Evolutionary conservation across 2,329 filamentous ascomycete species (phyloP), one percentile per base, ranked within the genome.

Genomic region (Talaromyces marneffei): DNA sequence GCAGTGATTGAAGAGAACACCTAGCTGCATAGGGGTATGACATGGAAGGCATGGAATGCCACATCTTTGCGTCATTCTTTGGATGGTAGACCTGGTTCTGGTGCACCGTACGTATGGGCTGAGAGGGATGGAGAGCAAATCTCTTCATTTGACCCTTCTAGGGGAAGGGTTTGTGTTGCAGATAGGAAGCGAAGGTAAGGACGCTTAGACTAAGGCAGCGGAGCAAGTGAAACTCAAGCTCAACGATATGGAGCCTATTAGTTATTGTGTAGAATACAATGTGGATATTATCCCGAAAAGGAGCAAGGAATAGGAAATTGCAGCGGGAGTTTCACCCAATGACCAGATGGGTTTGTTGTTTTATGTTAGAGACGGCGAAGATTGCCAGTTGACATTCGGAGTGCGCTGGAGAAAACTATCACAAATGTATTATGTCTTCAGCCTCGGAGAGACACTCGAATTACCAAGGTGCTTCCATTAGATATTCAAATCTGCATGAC

Each of bases 341-440:
- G 60, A 33, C 60, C 55, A 14, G 55, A 62, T 54, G 54, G 60
- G 23, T 62, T 44, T 33, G 20, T 62, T 29, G 55, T 46, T 18
- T n/a, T n/a, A n/a, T n/a, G n/a, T n/a, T 62, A 55, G 60, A 62
- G 60, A 40, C 54, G 58, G 18, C 54, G 60, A 33, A 53, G 46
- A 27, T 9, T 42, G 7, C 55, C 55, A 16, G 27, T 7, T 40
- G 20, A 37, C 23, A 27, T 40, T 1, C 39, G 18, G 8, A 7
- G 31, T 27, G 25, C n/a, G 18, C 37, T 61, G 35, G 54, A 61
- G 5, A 14, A 31, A 20, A 29, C 23, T 25, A 52, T 61, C 9
- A 57, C 27, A 18, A 2, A 18, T 4, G 27, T 62, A 9, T 23
- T 62, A 37, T 57, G 60, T 42, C 56, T 58, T 18, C 54, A 46